Conservation (phyloP, 495 filamentous ascomycete species). For the Penicillium manginii region DNA sequence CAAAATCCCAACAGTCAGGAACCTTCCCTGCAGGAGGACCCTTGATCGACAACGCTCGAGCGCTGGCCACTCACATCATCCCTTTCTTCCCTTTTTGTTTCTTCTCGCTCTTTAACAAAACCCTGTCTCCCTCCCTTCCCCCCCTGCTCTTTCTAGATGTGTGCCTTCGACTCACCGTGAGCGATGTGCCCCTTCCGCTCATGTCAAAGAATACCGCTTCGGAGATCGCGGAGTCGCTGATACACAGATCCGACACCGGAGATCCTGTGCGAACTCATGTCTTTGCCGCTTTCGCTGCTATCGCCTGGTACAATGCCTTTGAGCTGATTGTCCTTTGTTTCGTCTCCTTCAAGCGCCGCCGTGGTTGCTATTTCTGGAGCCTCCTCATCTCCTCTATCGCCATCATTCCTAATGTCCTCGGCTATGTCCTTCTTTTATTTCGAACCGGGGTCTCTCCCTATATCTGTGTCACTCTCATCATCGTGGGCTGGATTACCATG, state of each 20-base stretch:
- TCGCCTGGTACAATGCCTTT: conserved; percentile 53
- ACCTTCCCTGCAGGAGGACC: background rate
- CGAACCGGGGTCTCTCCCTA: conserved; percentile 30
- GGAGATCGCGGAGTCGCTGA: conserved; percentile 13
- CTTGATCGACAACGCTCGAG: conserved; percentile 9
- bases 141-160: background rate
- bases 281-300: conserved; percentile 38
- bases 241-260: background rate
- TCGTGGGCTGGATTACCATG: conserved; percentile 49
- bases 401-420: conserved; percentile 46
- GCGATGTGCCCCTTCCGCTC: conserved; percentile 13
- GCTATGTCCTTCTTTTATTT: conserved; percentile 52
- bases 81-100: background rate
- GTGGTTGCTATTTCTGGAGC: conserved; percentile 56
- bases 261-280: conserved; percentile 20
- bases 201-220: conserved; percentile 21
- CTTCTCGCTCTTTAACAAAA: background rate
- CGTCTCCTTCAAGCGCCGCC: conserved; percentile 49
- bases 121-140: background rate
- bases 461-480: conserved; percentile 41
- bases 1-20: background rate
- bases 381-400: conserved; percentile 45
- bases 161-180: conserved; percentile 1
- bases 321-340: conserved; percentile 52
- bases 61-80: background rate